phyloP scores from a whole-genome alignment of 2,329 filamentous ascomycete genomes.

The Colletotrichum sp. region DNA sequence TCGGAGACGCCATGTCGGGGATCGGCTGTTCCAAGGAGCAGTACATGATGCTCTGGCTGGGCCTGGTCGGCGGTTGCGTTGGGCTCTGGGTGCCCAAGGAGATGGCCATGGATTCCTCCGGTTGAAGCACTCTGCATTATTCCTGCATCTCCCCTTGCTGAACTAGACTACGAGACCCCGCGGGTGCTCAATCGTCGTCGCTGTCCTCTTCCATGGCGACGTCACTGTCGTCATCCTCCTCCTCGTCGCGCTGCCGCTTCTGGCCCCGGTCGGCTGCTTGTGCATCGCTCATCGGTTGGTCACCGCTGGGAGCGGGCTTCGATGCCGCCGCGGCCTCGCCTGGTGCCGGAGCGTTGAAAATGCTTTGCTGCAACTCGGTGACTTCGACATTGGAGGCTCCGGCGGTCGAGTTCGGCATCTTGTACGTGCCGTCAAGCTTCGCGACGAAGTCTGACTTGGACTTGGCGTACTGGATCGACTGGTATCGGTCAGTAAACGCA shows the following conservation, averaged over 20 bases:
- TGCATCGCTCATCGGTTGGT: conserved; percentile 55
- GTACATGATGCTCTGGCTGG: conserved; percentile 89
- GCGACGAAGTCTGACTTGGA: conserved; percentile 86
- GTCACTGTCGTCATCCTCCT: conserved; percentile 72
- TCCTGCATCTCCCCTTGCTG: conserved; percentile 1
- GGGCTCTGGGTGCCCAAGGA: conserved; percentile 79
- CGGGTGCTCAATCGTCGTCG: conserved; percentile 66
- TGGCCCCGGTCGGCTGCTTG: conserved; percentile 64
- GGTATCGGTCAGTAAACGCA: conserved; percentile 18
- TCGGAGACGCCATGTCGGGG: conserved; percentile 77
- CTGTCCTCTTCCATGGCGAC: conserved; percentile 74
- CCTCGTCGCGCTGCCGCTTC: conserved; percentile 74
- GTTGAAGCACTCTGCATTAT: background rate
- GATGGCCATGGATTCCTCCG: conserved; percentile 51
- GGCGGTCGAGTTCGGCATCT: conserved; percentile 59
- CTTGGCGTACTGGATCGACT: conserved; percentile 94
- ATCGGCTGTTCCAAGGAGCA: conserved; percentile 67
- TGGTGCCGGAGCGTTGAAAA: conserved; percentile 73
- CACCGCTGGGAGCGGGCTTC: conserved; percentile 53
- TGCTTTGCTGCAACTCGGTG: conserved; percentile 79
- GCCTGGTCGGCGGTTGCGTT: conserved; percentile 81
- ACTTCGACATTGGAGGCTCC: conserved; percentile 63
- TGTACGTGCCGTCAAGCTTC: conserved; percentile 91
- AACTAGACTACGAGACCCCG: background rate
- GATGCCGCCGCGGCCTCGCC: conserved; percentile 46